Evolutionary conservation across 257 asterid genomes (phyloP).

Genomic region (Thymus quinquecostatus): DNA sequence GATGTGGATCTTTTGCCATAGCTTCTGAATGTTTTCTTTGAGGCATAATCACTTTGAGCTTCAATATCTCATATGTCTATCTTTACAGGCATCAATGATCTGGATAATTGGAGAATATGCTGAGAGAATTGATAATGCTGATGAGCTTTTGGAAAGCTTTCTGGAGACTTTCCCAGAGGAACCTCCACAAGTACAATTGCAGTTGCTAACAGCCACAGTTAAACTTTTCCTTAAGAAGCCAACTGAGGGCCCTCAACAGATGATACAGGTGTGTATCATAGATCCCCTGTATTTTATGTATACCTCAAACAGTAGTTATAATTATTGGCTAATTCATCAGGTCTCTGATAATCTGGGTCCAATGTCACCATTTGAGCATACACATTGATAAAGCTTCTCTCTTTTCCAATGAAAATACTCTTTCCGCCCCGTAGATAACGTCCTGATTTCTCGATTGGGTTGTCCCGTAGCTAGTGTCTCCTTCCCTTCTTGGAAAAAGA

Average conservation of each 20-base stretch:
- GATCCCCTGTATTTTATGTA: conserved; percentile 26
- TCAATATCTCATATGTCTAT: conserved; percentile 28
- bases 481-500: too few species aligned
- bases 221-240: conserved; percentile 99
- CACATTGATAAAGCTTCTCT: conserved; percentile 1
- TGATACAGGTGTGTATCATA: conserved; percentile 80
- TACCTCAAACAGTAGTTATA: conserved; percentile 7
- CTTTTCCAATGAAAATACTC: conserved; percentile 1
- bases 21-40: conserved; percentile 24
- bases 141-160: conserved; percentile 98
- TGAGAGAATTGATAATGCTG: conserved; percentile 99
- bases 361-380: conserved; percentile 4
- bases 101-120: conserved; percentile 99
- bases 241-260: conserved; percentile 99
- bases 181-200: conserved; percentile 97
- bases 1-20: conserved; percentile 18
- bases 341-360: conserved; percentile 19
- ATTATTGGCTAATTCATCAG: conserved; percentile 15
- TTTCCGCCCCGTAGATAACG: too few species aligned
- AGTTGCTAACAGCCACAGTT: conserved; percentile 95
- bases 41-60: conserved; percentile 23
- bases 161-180: conserved; percentile 97
- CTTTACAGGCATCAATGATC: conserved; percentile 94
- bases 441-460: too few species aligned
- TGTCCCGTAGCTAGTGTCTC: too few species aligned